These are phyloP conservation scores for Ganoderma leucocontextum DNA, from an alignment of 1,284 basidiomycete species.

Conservation along the genomic window DNA sequence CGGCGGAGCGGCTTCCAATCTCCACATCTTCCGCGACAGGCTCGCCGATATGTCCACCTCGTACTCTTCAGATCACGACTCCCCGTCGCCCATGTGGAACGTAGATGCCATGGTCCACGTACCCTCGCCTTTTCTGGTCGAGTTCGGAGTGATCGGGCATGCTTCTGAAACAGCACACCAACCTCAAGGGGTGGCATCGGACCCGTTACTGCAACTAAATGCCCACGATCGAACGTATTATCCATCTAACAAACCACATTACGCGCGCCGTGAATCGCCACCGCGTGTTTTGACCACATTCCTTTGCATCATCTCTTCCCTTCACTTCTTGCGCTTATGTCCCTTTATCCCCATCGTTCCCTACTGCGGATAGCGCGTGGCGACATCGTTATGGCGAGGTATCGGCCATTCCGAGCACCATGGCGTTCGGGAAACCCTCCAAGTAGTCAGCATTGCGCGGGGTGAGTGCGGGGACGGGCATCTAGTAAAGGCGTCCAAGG, in stretches of 20 bases:
- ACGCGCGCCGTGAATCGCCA: neutral
- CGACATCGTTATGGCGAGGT: neutral
- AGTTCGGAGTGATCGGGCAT: neutral
- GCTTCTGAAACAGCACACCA: neutral
- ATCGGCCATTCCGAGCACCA: neutral
- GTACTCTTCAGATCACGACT: neutral
- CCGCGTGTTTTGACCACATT: neutral
- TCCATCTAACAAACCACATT: neutral
- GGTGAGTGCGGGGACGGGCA: neutral
- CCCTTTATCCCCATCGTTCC: no score
- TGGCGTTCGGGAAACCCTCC: neutral
- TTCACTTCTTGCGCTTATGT: neutral
- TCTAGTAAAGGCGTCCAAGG: neutral
- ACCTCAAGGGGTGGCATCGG: neutral
- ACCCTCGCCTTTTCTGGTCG: neutral
- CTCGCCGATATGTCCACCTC: neutral
- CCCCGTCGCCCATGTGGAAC: neutral
- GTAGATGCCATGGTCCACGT: neutral
- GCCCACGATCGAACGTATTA: neutral
- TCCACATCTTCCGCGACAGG: neutral
- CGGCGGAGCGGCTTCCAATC: neutral
- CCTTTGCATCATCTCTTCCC: neutral
- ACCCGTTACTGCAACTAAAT: neutral
- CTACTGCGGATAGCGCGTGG: no score
- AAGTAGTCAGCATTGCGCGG: neutral